A percentile compares a stretch with the other conserved stretches of the same genome.
These are phyloP conservation scores for Termitomyces sp. DNA, from an alignment of 768 basidiomycete genomes.

Conservation along the genomic window DNA sequence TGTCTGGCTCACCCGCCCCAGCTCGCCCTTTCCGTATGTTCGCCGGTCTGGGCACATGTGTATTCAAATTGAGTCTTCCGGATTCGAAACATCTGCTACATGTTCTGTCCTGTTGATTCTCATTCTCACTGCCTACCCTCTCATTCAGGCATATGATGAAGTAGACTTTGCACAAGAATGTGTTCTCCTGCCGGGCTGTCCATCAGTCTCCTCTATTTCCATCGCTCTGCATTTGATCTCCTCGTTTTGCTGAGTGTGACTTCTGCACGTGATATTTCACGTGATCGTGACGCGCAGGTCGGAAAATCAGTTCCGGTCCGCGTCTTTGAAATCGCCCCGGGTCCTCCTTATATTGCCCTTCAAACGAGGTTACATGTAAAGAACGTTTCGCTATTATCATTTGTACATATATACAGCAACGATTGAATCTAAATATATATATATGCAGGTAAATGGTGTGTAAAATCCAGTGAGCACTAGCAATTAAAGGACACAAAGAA, in stretches of 20 bases:
- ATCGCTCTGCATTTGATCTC: slow-evolving; percentile 8
- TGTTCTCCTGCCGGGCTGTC: slow-evolving; percentile 2
- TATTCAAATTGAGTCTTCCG: slow-evolving; percentile 9
- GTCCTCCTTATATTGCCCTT: neutral
- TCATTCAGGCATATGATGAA: neutral
- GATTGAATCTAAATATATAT: neutral
- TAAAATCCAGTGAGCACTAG: neutral
- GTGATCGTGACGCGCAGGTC: slow-evolving; percentile 20
- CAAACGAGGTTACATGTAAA: neutral
- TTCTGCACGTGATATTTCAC: slow-evolving; percentile 18
- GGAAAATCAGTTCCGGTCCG: neutral
- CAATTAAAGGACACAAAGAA: neutral
- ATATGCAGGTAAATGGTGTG: neutral
- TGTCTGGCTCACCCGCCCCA: neutral
- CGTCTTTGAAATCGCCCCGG: neutral
- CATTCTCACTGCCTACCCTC: neutral
- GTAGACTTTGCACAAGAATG: neutral
- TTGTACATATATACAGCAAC: neutral
- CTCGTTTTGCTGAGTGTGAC: slow-evolving; percentile 14
- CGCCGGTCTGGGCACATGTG: slow-evolving; percentile 9
- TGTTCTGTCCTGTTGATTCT: slow-evolving; percentile 2
- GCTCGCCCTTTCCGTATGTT: slow-evolving; percentile 9
- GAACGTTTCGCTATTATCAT: neutral
- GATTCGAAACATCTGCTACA: slow-evolving; percentile 3
- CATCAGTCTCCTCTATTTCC: slow-evolving; percentile 12